Base-by-base conservation (phyloP, 2,329 filamentous ascomycete species). In the Diaporthe citriasiana region DNA sequence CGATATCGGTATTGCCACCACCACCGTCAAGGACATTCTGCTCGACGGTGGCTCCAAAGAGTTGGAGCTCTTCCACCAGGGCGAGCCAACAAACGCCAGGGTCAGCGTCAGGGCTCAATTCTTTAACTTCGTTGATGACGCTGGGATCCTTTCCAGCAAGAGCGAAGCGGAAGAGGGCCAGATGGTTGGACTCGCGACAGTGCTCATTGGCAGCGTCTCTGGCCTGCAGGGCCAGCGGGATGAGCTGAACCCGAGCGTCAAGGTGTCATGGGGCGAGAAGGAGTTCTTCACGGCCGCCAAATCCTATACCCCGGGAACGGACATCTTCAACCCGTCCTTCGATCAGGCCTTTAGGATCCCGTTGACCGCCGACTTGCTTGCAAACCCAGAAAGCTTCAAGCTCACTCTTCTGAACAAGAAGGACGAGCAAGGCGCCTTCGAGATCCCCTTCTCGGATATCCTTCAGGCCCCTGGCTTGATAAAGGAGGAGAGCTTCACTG, bases 241-340 rank as follows among this genome's bases (percentile, higher is more conserved):
- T 25, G 82, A 84, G 70, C 79, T 87, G 19, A 84, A 84, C 69
- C 86, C 86, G 38, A 87, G 84, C 77, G 81, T 88, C 70, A 82
- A 83, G 77, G 81, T 87, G 0, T 79, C 81, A 0, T 87, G 83
- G 83, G 84, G 84, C 22, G 79, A 72, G 12, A 82, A 83, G 75
- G 80, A 81, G 30, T 87, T 85, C 81, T 79, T 78, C 68, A 87
- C 86, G 0, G 82, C 81, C 1, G 79, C 81, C 71, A 84, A 85
- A 79, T 78, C 81, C 0, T 86, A 87, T 77, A 81, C 79, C 2
- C 85, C 85, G 0, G 86, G 86, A 2, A 82, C 78, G 3, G 86
- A 87, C 66, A 86, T 87, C 75, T 85, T 84, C 80, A 88, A 87
- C 77, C 86, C 86, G 3, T 79, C 82, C 2, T 88, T 87, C 70